Evolutionary conservation across 2,329 filamentous ascomycete genomes (phyloP).

Genomic region (Albophoma yamanashiensis): DNA sequence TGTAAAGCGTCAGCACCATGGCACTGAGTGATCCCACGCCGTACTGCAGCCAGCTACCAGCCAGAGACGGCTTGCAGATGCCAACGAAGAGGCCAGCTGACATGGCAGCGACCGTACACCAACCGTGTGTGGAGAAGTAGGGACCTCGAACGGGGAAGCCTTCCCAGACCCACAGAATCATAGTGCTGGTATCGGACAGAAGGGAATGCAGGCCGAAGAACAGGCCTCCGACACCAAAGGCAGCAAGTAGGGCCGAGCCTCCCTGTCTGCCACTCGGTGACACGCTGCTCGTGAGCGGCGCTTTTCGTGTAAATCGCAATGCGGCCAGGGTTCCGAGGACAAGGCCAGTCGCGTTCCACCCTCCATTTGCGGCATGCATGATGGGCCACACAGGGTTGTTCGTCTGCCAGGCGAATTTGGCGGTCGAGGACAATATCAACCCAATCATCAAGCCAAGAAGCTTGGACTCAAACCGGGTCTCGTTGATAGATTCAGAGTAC

Average conservation of each 20-base stretch:
- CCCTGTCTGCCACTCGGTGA: constrained; percentile 29
- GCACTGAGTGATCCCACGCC: constrained; percentile 71
- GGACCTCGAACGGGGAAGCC: constrained; percentile 87
- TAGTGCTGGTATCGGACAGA: constrained; percentile 93
- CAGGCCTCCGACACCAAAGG: constrained; percentile 69
- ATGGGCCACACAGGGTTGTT: constrained; percentile 98
- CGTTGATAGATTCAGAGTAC: constrained; percentile 65
- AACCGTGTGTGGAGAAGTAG: constrained; percentile 80
- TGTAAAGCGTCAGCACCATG: constrained; percentile 62
- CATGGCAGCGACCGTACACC: constrained; percentile 80
- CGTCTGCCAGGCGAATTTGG: constrained; percentile 87
- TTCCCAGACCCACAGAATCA: constrained; percentile 98
- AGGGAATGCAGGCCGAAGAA: constrained; percentile 88
- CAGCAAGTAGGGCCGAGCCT: constrained; percentile 60
- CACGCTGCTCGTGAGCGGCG: constrained; percentile 34
- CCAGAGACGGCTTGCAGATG: constrained; percentile 59
- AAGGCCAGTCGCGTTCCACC: constrained; percentile 81
- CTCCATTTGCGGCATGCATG: constrained; percentile 81
- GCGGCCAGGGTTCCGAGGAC: constrained; percentile 65
- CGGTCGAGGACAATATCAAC: constrained; percentile 71
- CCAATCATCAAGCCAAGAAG: constrained; percentile 74
- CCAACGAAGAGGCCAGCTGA: constrained; percentile 67
- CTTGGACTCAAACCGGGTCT: constrained; percentile 67
- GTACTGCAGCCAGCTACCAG: constrained; percentile 70
- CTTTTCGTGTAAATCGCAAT: constrained; percentile 61